phyloP scores from a whole-genome alignment of 331 rosid genomes.

The Acacia pycnantha region DNA sequence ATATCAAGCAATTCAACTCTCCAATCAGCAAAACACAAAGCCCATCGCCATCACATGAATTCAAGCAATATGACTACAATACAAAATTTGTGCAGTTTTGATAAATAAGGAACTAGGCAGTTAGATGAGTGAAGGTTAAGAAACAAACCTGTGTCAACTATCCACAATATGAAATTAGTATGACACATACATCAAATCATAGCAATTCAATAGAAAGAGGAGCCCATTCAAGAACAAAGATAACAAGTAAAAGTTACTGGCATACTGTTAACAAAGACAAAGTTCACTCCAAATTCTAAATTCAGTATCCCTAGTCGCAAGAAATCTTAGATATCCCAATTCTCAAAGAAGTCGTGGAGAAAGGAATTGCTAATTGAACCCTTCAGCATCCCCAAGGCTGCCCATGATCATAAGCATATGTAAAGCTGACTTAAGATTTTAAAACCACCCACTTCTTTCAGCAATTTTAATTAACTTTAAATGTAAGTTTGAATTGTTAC shows the following conservation, averaged over 20 bases:
- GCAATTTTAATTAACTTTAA: constrained; percentile 16
- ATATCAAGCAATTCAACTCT: constrained; percentile 40
- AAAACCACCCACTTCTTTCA: constrained; percentile 17
- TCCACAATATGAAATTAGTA: neutral
- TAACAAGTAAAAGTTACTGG: neutral
- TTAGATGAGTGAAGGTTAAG: neutral
- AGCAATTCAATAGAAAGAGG: neutral
- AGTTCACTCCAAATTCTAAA: neutral
- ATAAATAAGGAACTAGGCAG: neutral
- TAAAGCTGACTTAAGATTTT: constrained; percentile 1
- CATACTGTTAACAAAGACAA: neutral
- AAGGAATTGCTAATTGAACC: neutral
- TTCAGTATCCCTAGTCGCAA: constrained; percentile 11
- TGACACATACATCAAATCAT: constrained; percentile 1
- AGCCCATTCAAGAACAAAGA: constrained; percentile 12
- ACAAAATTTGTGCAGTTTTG: neutral
- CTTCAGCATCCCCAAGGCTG: neutral
- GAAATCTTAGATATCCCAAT: neutral
- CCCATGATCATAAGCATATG: constrained; percentile 1
- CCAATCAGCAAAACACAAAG: constrained; percentile 1
- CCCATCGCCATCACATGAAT: neutral
- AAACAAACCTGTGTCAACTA: neutral
- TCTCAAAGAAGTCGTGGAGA: neutral
- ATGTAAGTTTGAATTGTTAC: neutral
- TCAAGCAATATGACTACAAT: constrained; percentile 13